Percentiles rank a stretch among this genome's conserved stretches.
These are phyloP conservation scores for Penicillium occitanis DNA, from an alignment of 2,329 filamentous ascomycete genomes.

Conservation along the genomic window DNA sequence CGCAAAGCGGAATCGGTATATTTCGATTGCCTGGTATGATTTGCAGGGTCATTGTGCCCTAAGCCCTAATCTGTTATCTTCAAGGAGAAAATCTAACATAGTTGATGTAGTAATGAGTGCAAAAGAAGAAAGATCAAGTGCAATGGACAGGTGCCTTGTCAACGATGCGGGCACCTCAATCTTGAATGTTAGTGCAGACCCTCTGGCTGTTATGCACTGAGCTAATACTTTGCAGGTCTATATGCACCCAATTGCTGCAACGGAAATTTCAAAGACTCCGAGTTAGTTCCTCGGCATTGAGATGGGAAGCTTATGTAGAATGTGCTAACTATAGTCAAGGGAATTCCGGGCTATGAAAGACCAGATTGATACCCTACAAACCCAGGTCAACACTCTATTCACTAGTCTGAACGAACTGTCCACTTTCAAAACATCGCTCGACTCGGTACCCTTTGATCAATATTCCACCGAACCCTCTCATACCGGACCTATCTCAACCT, in stretches of 20 bases:
- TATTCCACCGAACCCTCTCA: constrained; percentile 42
- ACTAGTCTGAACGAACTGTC: constrained; percentile 69
- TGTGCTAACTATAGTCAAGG: constrained; percentile 32
- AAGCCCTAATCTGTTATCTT: neutral
- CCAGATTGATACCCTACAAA: constrained; percentile 73
- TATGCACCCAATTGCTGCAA: constrained; percentile 67
- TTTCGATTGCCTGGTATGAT: constrained; percentile 64
- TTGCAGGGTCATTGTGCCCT: constrained; percentile 1
- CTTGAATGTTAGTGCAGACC: constrained; percentile 52
- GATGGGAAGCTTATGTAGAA: neutral
- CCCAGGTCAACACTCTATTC: constrained; percentile 78
- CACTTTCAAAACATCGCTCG: constrained; percentile 39
- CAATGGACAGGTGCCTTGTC: constrained; percentile 65
- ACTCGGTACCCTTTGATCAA: constrained; percentile 36
- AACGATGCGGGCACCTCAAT: constrained; percentile 63
- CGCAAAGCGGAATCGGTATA: constrained; percentile 66
- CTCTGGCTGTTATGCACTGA: neutral
- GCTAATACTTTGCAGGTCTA: constrained; percentile 41
- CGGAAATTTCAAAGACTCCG: constrained; percentile 86
- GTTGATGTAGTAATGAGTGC: constrained; percentile 57
- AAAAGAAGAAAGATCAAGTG: constrained; percentile 68
- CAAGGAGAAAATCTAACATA: too few relatives aligned
- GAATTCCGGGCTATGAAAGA: constrained; percentile 81
- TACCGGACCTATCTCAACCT: constrained; percentile 30
- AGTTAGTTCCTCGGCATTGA: constrained; percentile 46